These are phyloP conservation scores for Saccharomycopsis selenospora DNA, from an alignment of 805 yeast genomes.

Conservation along the genomic window DNA sequence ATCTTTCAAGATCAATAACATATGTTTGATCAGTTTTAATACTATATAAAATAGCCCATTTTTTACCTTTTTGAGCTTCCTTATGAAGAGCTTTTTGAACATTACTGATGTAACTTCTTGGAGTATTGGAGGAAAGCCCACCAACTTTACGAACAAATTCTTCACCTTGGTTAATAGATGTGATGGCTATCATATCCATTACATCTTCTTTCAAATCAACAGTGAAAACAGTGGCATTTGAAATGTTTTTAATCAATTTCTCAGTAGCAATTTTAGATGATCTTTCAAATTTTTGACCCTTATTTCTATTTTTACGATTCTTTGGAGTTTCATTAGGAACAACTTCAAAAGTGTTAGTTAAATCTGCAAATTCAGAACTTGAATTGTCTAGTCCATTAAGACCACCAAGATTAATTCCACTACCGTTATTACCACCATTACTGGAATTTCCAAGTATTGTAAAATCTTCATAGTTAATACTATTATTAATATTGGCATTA, in stretches of 20 bases:
- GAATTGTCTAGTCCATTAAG: constrained; percentile 23
- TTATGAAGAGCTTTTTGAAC: constrained; percentile 66
- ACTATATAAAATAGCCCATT: constrained; percentile 71
- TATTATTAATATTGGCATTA: constrained; percentile 24
- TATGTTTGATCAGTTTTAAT: constrained; percentile 69
- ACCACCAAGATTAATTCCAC: constrained; percentile 27
- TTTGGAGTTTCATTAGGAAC: constrained; percentile 78
- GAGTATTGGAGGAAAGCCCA: constrained; percentile 69
- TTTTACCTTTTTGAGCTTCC: constrained; percentile 64
- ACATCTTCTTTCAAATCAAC: constrained; percentile 81
- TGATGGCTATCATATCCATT: constrained; percentile 71
- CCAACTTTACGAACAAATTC: constrained; percentile 77
- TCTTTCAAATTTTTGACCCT: constrained; percentile 71
- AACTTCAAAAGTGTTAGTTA: constrained; percentile 14
- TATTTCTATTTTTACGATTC: constrained; percentile 66
- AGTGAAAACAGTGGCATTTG: constrained; percentile 64
- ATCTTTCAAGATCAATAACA: constrained; percentile 59
- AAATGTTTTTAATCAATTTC: constrained; percentile 44
- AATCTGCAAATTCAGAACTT: constrained; percentile 11
- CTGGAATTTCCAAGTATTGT: constrained; percentile 22
- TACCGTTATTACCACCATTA: constrained; percentile 28
- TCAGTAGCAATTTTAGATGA: constrained; percentile 58
- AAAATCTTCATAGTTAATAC: constrained; percentile 20
- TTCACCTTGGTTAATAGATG: constrained; percentile 68
- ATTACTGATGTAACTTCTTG: constrained; percentile 70